Evolutionary conservation across 441 rosid species (phyloP), one percentile per base, ranked within the genome.

Genomic region (Rhodomyrtus psidioides): DNA sequence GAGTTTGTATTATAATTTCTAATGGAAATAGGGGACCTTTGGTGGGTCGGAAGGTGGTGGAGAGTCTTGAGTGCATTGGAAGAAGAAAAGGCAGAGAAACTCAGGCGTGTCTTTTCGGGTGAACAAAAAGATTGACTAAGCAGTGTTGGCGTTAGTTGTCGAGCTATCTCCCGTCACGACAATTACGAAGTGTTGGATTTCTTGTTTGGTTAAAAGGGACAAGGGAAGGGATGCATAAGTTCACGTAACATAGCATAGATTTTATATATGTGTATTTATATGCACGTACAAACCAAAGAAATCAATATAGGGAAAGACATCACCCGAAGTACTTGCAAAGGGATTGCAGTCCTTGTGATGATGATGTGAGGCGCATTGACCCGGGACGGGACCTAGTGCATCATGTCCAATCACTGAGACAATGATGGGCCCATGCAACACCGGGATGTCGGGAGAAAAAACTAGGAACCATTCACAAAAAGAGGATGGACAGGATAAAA

Each of bases 71-170:
- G 51, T 24, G 76, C 58, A 39, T n/a, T 49, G 2, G 53, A 60
- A 49, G 83, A 88, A 89, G 91, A 86, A 90, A 91, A 42, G 79
- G 79, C 79, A 21, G 79, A 39, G 49, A n/a, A 21, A 70, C n/a
- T 70, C 49, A 14, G 51, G 49, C 16, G 49, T 39, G 49, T 82
- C 86, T 87, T 49, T 85, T 85, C 90, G 54, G 94, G 89, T 91
- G 93, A 94, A 91, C 96, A 89, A 88, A 4, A 87, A 28, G 59
- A 51, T 94, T 94, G 95, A 93, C 94, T 57, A 86, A 53, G 76
- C 81, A 62, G 89, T 23, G 58, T 54, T 82, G 87, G 85, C 87
- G 87, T 89, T 88, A 93, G 92, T 90, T 87, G 91, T 84, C 85
- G 85, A 82, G 81, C 90, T 83, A 85, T 86, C 89, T 76, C 85